Conservation (phyloP, 192 early-diverging fungal genomes). For the Coemansia sp. region DNA sequence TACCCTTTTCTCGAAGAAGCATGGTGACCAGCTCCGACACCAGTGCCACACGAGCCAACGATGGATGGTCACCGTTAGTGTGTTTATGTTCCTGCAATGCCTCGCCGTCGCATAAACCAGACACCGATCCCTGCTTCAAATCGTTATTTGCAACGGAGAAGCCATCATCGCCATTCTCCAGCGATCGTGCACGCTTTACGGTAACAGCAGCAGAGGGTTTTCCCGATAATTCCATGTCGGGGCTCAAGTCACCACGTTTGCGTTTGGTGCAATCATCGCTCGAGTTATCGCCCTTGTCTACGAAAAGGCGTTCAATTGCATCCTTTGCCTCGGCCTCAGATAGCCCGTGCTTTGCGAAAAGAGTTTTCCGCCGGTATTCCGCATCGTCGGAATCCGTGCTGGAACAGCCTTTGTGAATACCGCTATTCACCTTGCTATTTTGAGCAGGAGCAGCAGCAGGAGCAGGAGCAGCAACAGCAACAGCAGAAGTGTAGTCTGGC, state of each 20-base stretch:
- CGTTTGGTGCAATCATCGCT: slow-evolving; percentile 2
- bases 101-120: neutral
- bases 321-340: neutral
- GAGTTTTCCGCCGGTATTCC: neutral
- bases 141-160: neutral
- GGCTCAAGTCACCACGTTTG: neutral
- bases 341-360: neutral
- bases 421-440: neutral
- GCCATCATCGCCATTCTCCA: neutral
- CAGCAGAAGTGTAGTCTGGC: neutral
- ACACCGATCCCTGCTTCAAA: neutral
- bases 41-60: neutral
- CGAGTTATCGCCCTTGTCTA: neutral
- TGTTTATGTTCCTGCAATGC: neutral
- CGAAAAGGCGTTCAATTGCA: neutral
- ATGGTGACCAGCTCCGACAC: slow-evolving; percentile 18
- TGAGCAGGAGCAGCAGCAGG: neutral
- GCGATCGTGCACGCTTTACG: neutral
- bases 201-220: neutral
- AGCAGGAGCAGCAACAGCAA: too few species aligned
- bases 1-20: slow-evolving; percentile 28
- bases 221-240: neutral
- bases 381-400: neutral
- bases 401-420: neutral
- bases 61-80: neutral